Evolutionary conservation across 805 yeast genomes (phyloP).

Genomic region (Soucietia sequanensis): DNA sequence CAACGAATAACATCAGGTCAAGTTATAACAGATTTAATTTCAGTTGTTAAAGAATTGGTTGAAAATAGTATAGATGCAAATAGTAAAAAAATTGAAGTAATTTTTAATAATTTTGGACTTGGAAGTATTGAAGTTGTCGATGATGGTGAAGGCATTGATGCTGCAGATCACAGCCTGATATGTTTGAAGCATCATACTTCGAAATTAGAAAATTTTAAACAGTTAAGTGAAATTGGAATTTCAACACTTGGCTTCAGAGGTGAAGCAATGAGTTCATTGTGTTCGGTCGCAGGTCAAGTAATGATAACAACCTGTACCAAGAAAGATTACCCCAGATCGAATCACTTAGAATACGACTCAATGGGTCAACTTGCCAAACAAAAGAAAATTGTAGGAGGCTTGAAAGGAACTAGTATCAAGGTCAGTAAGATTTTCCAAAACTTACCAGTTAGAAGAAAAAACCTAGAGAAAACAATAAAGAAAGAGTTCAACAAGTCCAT

Average conservation of each 20-base stretch:
- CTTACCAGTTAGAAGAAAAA: slow-evolving; percentile 81
- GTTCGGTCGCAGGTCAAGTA: slow-evolving; percentile 50
- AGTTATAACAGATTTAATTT: slow-evolving; percentile 75
- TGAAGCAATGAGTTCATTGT: slow-evolving; percentile 73
- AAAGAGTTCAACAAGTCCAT: slow-evolving; percentile 74
- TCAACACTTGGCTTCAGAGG: slow-evolving; percentile 75
- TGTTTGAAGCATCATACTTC: slow-evolving; percentile 70
- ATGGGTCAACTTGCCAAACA: slow-evolving; percentile 48
- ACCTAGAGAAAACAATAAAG: slow-evolving; percentile 62
- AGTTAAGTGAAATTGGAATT: slow-evolving; percentile 39
- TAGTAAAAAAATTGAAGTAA: slow-evolving; percentile 64
- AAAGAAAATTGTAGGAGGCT: slow-evolving; percentile 47
- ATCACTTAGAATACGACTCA: slow-evolving; percentile 50
- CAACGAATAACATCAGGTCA: slow-evolving; percentile 89
- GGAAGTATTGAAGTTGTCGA: slow-evolving; percentile 68
- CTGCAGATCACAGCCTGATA: slow-evolving; percentile 49
- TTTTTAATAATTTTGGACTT: slow-evolving; percentile 68
- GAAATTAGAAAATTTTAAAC: slow-evolving; percentile 56
- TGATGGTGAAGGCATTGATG: slow-evolving; percentile 63
- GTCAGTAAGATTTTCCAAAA: slow-evolving; percentile 60
- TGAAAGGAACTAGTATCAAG: slow-evolving; percentile 66
- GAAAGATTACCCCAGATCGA: slow-evolving; percentile 54
- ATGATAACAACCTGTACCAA: slow-evolving; percentile 49
- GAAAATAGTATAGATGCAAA: slow-evolving; percentile 87
- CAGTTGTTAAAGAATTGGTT: slow-evolving; percentile 80